Percentiles rank a stretch among this genome's conserved stretches.
Conservation (phyloP, 2,329 filamentous ascomycete genomes). For the Fusarium tupiense region DNA sequence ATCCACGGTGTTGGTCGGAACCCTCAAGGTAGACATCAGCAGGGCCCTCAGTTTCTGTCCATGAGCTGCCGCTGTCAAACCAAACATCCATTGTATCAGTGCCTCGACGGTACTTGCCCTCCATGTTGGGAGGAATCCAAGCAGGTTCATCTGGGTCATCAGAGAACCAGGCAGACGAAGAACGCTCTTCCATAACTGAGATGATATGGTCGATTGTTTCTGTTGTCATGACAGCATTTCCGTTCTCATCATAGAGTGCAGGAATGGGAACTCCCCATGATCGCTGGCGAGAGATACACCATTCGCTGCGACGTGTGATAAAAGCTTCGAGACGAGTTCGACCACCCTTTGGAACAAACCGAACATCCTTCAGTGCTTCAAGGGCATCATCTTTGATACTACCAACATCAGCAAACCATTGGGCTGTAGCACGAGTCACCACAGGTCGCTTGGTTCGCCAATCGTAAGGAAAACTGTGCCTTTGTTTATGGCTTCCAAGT, state of each 20-base stretch:
- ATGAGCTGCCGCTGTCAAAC: conserved; percentile 98
- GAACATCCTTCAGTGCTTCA: conserved; percentile 73
- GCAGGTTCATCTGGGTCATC: conserved; percentile 77
- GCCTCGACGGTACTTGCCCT: conserved; percentile 74
- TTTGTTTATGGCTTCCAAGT: conserved; percentile 74
- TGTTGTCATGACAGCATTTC: conserved; percentile 80
- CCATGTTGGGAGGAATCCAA: conserved; percentile 78
- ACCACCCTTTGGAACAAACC: conserved; percentile 81
- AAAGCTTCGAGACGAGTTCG: conserved; percentile 84
- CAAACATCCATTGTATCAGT: conserved; percentile 99
- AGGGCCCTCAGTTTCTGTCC: conserved; percentile 68
- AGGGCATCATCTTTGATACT: conserved; percentile 81
- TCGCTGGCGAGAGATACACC: conserved; percentile 97
- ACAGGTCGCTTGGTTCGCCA: conserved; percentile 96
- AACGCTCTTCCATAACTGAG: conserved; percentile 76
- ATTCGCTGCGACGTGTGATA: conserved; percentile 87
- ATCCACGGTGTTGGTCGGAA: conserved; percentile 94
- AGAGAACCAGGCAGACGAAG: conserved; percentile 95
- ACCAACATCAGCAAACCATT: conserved; percentile 96
- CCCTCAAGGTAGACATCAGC: conserved; percentile 95
- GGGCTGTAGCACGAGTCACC: conserved; percentile 89
- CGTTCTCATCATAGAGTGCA: conserved; percentile 79
- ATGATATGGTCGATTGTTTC: conserved; percentile 88
- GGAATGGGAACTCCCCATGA: conserved; percentile 98
- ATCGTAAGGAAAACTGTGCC: conserved; percentile 97